Conservation (phyloP, 352 stramenopile species). For the Thraustochytrium sp. region DNA sequence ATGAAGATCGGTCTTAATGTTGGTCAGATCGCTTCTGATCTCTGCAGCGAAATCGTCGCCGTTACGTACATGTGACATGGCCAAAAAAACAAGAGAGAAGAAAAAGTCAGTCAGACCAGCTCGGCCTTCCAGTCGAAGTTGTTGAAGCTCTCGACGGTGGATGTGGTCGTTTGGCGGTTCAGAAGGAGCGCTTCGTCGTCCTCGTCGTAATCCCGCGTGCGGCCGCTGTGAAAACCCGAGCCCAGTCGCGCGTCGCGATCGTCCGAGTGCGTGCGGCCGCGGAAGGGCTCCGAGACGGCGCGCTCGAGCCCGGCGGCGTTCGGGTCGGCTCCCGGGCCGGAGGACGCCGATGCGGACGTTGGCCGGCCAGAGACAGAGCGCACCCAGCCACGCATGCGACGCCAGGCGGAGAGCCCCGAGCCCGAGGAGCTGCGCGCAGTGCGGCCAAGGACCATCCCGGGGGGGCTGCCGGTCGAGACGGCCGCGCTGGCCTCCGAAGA, state of each 20-base stretch:
- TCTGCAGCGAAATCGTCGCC: too few relatives aligned
- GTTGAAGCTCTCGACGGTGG: too few relatives aligned
- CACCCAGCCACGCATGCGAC: not conserved
- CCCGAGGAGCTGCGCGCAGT: too few relatives aligned
- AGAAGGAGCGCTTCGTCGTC: not conserved
- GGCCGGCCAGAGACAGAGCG: not conserved
- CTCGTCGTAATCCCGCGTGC: not conserved
- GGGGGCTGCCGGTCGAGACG: too few relatives aligned
- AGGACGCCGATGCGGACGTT: not conserved
- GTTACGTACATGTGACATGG: too few relatives aligned
- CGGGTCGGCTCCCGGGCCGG: not conserved
- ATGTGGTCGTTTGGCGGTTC: too few relatives aligned
- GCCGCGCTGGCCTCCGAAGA: not conserved
- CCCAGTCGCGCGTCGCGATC: not conserved
- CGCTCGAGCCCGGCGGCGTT: not conserved
- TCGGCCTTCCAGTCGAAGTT: slow-evolving; percentile 18
- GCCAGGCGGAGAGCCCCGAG: not conserved
- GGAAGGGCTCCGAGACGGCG: not conserved
- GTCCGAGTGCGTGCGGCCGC: not conserved
- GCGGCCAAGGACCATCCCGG: too few relatives aligned
- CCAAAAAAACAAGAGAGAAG: too few relatives aligned
- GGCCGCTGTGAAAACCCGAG: not conserved
- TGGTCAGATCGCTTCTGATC: too few relatives aligned
- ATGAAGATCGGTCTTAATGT: too few relatives aligned
- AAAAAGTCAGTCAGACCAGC: not conserved